phyloP scores from a whole-genome alignment of 2,329 filamentous ascomycete genomes.

The Colletotrichum theobromicola region DNA sequence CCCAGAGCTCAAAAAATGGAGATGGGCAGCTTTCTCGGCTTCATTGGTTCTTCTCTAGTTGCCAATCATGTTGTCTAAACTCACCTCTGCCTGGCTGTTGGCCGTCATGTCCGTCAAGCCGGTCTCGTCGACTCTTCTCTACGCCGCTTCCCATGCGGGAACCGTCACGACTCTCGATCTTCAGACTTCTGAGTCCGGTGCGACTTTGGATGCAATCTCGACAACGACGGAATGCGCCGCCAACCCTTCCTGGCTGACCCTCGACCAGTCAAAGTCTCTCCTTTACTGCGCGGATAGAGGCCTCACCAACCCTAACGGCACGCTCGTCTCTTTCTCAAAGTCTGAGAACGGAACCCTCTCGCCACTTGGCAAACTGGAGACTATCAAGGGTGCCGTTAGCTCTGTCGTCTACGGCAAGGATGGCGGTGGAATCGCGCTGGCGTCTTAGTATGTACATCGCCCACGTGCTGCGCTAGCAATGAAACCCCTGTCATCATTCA shows the following conservation, averaged over 20 bases:
- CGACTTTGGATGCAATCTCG: slow-evolving; percentile 3
- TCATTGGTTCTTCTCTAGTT: neutral
- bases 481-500: neutral
- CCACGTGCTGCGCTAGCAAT: neutral
- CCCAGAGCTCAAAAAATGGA: neutral
- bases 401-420: slow-evolving; percentile 18
- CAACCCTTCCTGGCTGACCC: slow-evolving; percentile 22
- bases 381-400: slow-evolving; percentile 22
- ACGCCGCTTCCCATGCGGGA: slow-evolving; percentile 54
- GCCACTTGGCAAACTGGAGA: slow-evolving; percentile 14
- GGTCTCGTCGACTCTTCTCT: slow-evolving; percentile 44
- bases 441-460: slow-evolving; percentile 23
- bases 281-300: slow-evolving; percentile 20
- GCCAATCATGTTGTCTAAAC: neutral
- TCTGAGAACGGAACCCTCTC: slow-evolving; percentile 3
- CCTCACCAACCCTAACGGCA: slow-evolving; percentile 6
- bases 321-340: slow-evolving; percentile 21
- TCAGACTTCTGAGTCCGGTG: neutral
- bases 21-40: neutral
- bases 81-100: neutral
- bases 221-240: slow-evolving; percentile 19
- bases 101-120: slow-evolving; percentile 23
- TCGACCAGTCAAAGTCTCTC: slow-evolving; percentile 16
- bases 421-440: slow-evolving; percentile 19
- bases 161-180: slow-evolving; percentile 53